Conservation (phyloP, 73 alveolate species). For the Halteria grandinella region DNA sequence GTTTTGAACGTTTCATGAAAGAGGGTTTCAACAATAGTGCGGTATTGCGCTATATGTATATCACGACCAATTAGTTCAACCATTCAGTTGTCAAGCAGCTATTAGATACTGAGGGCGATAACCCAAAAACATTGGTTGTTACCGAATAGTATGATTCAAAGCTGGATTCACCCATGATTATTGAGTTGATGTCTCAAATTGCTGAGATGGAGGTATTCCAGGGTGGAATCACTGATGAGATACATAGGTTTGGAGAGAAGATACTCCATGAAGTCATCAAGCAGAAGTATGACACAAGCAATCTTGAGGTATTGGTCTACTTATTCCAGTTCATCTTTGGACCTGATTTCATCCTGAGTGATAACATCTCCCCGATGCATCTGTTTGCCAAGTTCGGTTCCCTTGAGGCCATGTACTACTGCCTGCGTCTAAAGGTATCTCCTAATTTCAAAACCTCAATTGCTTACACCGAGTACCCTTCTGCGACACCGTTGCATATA, state of each 20-base stretch:
- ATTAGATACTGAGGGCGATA: constrained; percentile 12
- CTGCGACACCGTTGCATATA: constrained; percentile 65
- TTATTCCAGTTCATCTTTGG: constrained; percentile 52
- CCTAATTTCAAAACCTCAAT: constrained; percentile 59
- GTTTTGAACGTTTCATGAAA: constrained; percentile 26
- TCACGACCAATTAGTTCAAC: constrained; percentile 3
- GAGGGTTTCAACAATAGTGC: constrained; percentile 33
- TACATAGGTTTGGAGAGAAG: constrained; percentile 35
- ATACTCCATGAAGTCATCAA: constrained; percentile 1
- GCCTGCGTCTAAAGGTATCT: constrained; percentile 45
- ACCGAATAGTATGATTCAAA: constrained; percentile 22
- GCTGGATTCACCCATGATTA: not conserved
- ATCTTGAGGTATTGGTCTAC: constrained; percentile 48
- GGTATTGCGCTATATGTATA: constrained; percentile 34
- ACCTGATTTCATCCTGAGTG: constrained; percentile 52
- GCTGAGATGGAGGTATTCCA: constrained; percentile 29
- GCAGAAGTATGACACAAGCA: constrained; percentile 6
- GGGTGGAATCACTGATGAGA: constrained; percentile 1
- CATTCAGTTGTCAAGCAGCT: constrained; percentile 11
- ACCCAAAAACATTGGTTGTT: constrained; percentile 39
- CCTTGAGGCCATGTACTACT: constrained; percentile 42
- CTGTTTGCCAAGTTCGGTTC: constrained; percentile 47
- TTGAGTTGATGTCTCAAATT: constrained; percentile 28
- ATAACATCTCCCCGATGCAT: constrained; percentile 55
- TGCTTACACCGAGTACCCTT: constrained; percentile 55